Conservation (phyloP, 2,329 filamentous ascomycete genomes). For the Penicillium sp. region DNA sequence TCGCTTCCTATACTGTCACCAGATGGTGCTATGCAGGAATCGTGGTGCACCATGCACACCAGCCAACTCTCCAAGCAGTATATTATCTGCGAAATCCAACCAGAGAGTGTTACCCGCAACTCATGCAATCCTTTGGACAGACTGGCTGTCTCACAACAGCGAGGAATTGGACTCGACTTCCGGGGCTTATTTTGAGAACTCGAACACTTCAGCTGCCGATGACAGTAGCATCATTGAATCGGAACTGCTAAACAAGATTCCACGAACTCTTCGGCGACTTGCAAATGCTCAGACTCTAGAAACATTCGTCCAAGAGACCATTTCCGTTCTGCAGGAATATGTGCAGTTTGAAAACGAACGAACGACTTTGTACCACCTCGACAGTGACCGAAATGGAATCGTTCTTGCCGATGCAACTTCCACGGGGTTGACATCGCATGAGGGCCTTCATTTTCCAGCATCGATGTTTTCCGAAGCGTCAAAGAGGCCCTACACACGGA, state of each 20-base stretch:
- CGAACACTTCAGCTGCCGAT: not conserved
- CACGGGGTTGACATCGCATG: constrained; percentile 75
- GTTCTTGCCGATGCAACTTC: constrained; percentile 80
- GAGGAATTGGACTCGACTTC: not conserved
- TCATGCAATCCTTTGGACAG: not conserved
- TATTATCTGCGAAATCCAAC: constrained; percentile 82
- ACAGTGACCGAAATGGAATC: constrained; percentile 76
- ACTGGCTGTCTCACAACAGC: not conserved
- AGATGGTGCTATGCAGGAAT: constrained; percentile 58
- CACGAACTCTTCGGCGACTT: constrained; percentile 82
- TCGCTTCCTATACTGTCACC: constrained; percentile 67
- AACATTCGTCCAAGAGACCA: constrained; percentile 72
- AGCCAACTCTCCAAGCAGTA: constrained; percentile 66
- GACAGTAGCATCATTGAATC: constrained; percentile 31
- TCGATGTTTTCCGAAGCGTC: constrained; percentile 84
- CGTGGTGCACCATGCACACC: constrained; percentile 87
- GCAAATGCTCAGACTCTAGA: constrained; percentile 70
- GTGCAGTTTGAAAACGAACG: constrained; percentile 86
- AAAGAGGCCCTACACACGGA: constrained; percentile 78
- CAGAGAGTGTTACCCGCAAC: constrained; percentile 51
- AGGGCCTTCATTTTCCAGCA: constrained; percentile 80
- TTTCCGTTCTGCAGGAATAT: constrained; percentile 79
- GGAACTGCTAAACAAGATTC: constrained; percentile 86
- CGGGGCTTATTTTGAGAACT: not conserved
- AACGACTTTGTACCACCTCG: constrained; percentile 90